Percentiles rank a stretch among this genome's conserved stretches.
Evolutionary conservation across 805 yeast species (phyloP).

Genomic region (Candida germanica): DNA sequence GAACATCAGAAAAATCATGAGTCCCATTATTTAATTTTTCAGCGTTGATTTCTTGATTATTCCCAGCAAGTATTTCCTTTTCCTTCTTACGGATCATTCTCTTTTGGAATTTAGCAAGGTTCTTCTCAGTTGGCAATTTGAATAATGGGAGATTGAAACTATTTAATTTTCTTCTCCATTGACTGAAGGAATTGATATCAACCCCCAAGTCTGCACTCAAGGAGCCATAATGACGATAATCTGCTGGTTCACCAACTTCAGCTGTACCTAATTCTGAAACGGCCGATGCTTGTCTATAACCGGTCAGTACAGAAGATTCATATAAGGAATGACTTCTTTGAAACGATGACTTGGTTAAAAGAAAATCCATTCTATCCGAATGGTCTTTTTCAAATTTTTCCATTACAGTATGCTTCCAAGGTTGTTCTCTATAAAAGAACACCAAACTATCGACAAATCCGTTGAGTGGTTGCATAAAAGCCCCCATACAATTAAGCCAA

Average conservation of each 20-base stretch:
- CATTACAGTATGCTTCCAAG: slow-evolving; percentile 60
- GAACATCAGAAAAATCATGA: slow-evolving; percentile 39
- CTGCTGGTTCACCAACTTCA: not conserved
- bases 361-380: slow-evolving; percentile 22
- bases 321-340: slow-evolving; percentile 16
- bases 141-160: slow-evolving; percentile 43
- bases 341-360: slow-evolving; percentile 7
- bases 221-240: slow-evolving; percentile 14
- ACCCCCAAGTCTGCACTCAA: slow-evolving; percentile 27
- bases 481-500: slow-evolving; percentile 66
- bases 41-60: slow-evolving; percentile 1
- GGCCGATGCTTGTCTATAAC: not conserved
- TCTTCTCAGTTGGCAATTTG: slow-evolving; percentile 39
- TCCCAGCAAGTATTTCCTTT: slow-evolving; percentile 3
- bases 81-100: slow-evolving; percentile 15
- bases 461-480: slow-evolving; percentile 76
- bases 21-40: not conserved
- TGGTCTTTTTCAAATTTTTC: slow-evolving; percentile 36
- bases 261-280: slow-evolving; percentile 1
- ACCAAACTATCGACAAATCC: slow-evolving; percentile 76
- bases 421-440: slow-evolving; percentile 72
- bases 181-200: slow-evolving; percentile 26
- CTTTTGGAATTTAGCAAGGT: slow-evolving; percentile 20
- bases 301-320: slow-evolving; percentile 10
- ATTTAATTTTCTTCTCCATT: slow-evolving; percentile 40